A percentile compares a stretch with the other conserved stretches of the same genome.
These are phyloP conservation scores for Ceratobasidium sp. DNA, from an alignment of 1,284 basidiomycete genomes.

Conservation along the genomic window DNA sequence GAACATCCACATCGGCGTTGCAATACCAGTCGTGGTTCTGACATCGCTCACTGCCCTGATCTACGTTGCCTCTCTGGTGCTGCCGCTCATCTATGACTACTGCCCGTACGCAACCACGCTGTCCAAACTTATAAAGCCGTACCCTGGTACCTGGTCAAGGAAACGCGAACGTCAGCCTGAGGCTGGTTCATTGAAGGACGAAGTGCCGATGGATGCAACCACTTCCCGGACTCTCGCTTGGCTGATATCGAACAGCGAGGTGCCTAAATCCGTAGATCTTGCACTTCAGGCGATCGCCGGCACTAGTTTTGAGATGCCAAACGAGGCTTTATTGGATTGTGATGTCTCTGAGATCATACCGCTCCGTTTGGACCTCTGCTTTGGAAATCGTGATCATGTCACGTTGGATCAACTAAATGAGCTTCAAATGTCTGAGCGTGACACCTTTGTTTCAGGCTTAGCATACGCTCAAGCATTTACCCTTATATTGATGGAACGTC, in stretches of 20 bases:
- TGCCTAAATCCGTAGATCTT: not conserved
- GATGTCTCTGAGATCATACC: too few relatives aligned
- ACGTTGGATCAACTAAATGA: too few relatives aligned
- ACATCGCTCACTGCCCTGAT: not conserved
- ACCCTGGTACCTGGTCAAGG: not conserved
- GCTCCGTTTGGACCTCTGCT: too few relatives aligned
- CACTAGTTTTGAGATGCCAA: not conserved
- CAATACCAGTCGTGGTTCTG: not conserved
- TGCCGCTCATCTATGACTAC: not conserved
- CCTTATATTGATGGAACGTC: too few relatives aligned
- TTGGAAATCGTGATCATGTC: too few relatives aligned
- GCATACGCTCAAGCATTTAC: too few relatives aligned
- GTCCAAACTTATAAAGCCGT: not conserved
- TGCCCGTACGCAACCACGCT: not conserved
- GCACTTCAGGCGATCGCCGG: conserved; percentile 14
- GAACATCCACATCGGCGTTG: not conserved
- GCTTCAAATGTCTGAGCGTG: too few relatives aligned
- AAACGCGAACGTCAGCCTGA: too few relatives aligned
- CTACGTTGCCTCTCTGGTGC: not conserved
- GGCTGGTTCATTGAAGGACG: not conserved
- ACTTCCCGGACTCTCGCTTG: conserved; percentile 17
- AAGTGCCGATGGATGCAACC: conserved; percentile 15
- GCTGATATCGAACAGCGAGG: conserved; percentile 9
- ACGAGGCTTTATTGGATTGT: not conserved
- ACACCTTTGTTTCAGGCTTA: too few relatives aligned